Conservation (phyloP, 1,139 yeast species). For the Blastobotrys elegans region DNA sequence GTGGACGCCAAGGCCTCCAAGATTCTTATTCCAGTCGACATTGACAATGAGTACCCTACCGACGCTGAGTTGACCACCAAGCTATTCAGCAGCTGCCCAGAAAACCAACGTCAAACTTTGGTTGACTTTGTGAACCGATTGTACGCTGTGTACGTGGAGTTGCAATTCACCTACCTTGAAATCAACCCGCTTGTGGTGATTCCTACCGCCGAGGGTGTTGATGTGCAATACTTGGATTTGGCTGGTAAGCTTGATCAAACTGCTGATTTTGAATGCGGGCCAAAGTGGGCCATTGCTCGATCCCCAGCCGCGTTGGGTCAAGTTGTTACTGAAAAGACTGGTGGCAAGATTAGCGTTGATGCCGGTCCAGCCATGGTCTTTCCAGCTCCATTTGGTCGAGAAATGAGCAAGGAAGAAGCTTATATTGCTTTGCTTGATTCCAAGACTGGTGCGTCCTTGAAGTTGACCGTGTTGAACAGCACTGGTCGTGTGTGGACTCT, state of each 20-base stretch:
- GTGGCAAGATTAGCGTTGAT: constrained; percentile 35
- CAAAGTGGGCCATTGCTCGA: constrained; percentile 45
- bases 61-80: constrained; percentile 33
- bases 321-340: constrained; percentile 20
- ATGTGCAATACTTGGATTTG: constrained; percentile 43
- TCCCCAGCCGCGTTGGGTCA: constrained; percentile 41
- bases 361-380: constrained; percentile 46
- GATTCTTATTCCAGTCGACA: constrained; percentile 41
- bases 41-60: constrained; percentile 39
- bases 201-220: constrained; percentile 38
- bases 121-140: constrained; percentile 43
- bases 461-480: constrained; percentile 42
- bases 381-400: constrained; percentile 48
- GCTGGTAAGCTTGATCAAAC: constrained; percentile 47
- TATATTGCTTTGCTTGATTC: constrained; percentile 46
- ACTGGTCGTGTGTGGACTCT: constrained; percentile 44
- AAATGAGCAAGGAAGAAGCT: constrained; percentile 42
- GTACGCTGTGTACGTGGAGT: constrained; percentile 44
- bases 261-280: constrained; percentile 46
- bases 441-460: constrained; percentile 46
- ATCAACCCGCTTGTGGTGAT: constrained; percentile 45
- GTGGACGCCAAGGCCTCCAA: constrained; percentile 44
- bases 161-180: constrained; percentile 45
- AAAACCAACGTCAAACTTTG: constrained; percentile 38
- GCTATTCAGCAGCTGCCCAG: constrained; percentile 39